These are phyloP conservation scores for Pedinophyceae sp. DNA, from an alignment of 139 green algal species.

Conservation along the genomic window DNA sequence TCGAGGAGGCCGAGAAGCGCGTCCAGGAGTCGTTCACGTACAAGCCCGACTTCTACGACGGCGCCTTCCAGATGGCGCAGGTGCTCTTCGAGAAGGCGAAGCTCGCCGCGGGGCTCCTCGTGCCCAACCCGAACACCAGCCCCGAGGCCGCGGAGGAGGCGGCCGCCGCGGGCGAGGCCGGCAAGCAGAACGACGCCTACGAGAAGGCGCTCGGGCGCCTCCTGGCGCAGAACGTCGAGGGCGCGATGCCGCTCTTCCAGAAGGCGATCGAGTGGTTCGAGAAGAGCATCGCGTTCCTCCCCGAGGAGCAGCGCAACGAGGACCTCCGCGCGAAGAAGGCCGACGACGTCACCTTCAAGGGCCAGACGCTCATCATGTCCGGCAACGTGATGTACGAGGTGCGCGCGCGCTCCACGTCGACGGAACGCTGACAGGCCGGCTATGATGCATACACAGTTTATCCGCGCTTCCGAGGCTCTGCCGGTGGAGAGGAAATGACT, in stretches of 20 bases:
- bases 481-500: no score
- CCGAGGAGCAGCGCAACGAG: neutral
- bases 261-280: neutral
- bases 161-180: neutral
- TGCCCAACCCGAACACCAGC: neutral
- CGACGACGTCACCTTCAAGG: no score
- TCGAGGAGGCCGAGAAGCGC: neutral
- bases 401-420: no score
- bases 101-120: neutral
- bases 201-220: neutral
- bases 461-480: no score
- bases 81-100: neutral
- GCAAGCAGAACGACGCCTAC: neutral
- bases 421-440: no score
- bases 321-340: no score
- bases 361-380: neutral
- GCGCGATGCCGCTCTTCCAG: neutral
- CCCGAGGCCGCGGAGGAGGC: neutral
- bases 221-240: neutral
- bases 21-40: neutral
- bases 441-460: no score
- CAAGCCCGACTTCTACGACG: neutral
- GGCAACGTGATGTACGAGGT: neutral
- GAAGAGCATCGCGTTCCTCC: neutral
- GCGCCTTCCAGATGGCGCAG: neutral